Conservation (phyloP, 345 rosid genomes). For the Litchi chinensis region DNA sequence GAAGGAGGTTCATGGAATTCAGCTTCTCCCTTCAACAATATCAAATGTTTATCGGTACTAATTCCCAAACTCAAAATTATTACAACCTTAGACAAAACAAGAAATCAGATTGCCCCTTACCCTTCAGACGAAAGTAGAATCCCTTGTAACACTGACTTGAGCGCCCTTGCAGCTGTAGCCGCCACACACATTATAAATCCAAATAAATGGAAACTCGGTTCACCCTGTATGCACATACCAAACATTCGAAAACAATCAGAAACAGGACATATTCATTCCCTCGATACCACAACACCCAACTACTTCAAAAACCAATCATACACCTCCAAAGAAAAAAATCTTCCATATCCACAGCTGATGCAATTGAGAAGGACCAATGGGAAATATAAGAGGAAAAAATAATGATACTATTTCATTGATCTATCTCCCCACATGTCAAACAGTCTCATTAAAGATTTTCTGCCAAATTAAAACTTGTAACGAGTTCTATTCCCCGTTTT, state of each 20-base stretch:
- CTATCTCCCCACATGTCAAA: no score
- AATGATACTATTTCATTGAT: no score
- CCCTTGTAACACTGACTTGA: constrained; percentile 95
- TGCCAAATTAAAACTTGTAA: no score
- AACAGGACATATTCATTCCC: background rate
- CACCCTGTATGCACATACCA: constrained; percentile 55
- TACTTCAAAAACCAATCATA: background rate
- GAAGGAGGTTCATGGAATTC: constrained; percentile 95
- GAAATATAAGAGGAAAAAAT: no score
- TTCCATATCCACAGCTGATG: no score
- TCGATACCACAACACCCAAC: background rate
- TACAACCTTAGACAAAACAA: background rate
- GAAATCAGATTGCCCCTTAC: constrained; percentile 54
- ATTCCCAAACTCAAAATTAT: constrained; percentile 5
- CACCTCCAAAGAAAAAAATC: no score
- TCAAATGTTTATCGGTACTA: constrained; percentile 22
- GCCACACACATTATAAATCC: constrained; percentile 92
- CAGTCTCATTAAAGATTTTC: no score
- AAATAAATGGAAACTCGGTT: constrained; percentile 96
- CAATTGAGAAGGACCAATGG: no score
- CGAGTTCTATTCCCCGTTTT: no score
- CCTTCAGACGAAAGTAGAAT: constrained; percentile 98
- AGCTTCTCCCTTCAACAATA: constrained; percentile 83
- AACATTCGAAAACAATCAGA: constrained; percentile 13
- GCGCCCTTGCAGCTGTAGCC: constrained; percentile 98